Evolutionary conservation across 139 green algal genomes (phyloP).

Genomic region (Haematococcus sp.): DNA sequence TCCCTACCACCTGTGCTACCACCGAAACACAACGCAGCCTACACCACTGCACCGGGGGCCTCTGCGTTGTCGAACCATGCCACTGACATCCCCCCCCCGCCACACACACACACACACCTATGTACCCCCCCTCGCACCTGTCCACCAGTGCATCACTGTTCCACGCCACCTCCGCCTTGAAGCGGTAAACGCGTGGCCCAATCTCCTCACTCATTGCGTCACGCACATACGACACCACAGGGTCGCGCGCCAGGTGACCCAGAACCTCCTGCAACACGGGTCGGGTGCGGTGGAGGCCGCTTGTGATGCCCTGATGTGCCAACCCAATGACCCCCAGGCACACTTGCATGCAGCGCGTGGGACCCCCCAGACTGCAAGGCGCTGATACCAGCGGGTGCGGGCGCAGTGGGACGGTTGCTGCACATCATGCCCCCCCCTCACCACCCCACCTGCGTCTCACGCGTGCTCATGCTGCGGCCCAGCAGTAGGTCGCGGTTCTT

Average conservation of each 20-base stretch:
- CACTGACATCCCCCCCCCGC: background rate
- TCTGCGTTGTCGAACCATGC: too few species aligned
- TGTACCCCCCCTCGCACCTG: background rate
- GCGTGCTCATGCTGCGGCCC: constrained; percentile 62
- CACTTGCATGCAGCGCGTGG: too few species aligned
- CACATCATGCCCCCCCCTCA: too few species aligned
- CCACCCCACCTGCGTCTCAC: constrained; percentile 36
- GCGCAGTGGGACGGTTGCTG: too few species aligned
- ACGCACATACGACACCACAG: constrained; percentile 21
- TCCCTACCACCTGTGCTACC: constrained; percentile 24
- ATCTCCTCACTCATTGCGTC: constrained; percentile 89
- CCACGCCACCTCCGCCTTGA: constrained; percentile 79
- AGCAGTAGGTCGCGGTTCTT: constrained; percentile 84
- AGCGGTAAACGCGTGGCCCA: constrained; percentile 74
- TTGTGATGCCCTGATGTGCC: too few species aligned
- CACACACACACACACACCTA: background rate
- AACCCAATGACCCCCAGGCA: too few species aligned
- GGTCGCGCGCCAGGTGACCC: constrained; percentile 9
- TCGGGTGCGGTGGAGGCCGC: background rate
- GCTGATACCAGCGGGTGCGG: too few species aligned
- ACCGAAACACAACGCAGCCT: background rate
- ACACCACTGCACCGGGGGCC: too few species aligned
- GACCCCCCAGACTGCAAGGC: too few species aligned
- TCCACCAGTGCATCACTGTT: constrained; percentile 38
- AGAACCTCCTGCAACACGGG: background rate